These are phyloP conservation scores for Trichoderma brevicompactum DNA, from an alignment of 2,329 filamentous ascomycete genomes.

Conservation along the genomic window DNA sequence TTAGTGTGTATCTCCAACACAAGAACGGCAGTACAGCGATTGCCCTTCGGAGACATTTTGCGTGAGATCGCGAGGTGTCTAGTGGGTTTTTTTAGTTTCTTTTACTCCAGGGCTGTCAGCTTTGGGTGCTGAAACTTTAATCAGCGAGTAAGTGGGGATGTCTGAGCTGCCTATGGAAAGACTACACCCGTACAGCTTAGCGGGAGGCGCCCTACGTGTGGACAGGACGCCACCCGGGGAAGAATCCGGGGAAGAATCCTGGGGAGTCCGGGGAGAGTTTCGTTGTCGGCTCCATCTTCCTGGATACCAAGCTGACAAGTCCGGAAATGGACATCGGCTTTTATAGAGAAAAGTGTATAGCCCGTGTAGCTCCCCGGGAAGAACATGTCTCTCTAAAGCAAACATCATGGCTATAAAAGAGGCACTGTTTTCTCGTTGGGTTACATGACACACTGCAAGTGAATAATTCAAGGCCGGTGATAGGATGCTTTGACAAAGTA, in stretches of 20 bases:
- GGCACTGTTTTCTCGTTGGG: background rate
- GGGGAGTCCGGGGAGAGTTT: constrained; percentile 21
- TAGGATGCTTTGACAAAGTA: background rate
- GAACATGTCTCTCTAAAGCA: background rate
- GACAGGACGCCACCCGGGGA: background rate
- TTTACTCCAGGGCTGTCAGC: too few relatives aligned
- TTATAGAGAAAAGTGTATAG: background rate
- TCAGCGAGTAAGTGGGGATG: too few relatives aligned
- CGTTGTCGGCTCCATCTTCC: background rate
- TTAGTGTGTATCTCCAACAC: too few relatives aligned
- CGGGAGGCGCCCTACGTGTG: too few relatives aligned
- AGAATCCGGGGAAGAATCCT: constrained; percentile 1
- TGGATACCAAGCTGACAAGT: background rate
- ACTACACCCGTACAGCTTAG: too few relatives aligned
- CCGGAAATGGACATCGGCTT: background rate
- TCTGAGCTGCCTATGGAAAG: too few relatives aligned
- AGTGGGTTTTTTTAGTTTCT: too few relatives aligned
- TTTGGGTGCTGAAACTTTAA: too few relatives aligned
- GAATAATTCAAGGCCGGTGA: background rate
- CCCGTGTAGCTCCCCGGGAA: constrained; percentile 16
- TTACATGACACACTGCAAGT: background rate
- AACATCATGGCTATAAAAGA: constrained; percentile 4
- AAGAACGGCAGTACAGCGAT: too few relatives aligned
- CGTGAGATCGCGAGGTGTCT: too few relatives aligned
- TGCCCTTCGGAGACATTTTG: too few relatives aligned